Base-by-base conservation (phyloP, 805 yeast genomes). In the Metschnikowia lunata region DNA sequence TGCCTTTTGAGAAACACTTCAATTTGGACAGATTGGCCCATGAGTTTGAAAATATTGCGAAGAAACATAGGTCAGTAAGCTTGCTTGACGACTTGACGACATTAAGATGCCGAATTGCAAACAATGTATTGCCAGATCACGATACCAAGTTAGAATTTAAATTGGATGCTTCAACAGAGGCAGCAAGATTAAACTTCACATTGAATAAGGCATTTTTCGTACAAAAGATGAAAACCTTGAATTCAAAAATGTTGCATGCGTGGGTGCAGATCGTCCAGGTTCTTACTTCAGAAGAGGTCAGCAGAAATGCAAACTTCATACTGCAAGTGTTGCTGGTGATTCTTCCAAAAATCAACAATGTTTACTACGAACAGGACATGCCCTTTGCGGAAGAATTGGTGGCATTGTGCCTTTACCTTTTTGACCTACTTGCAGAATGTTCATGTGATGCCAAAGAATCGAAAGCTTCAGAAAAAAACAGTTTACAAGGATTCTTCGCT, bases 191-290 rank as follows among this genome's bases (percentile, higher is more conserved):
- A 28, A 55, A 62, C 26, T 64, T 61, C 6, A 71, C 72, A 42
- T 54, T 82, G 28, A 65, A 69, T 0, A 76, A 76, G 51, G 68
- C 71, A 23, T 55, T 78, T 11, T 64, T 78, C n/a, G 69, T 67
- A 34, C 68, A 70, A 36, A 69, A 71, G 33, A 74, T 80, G 52
- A 73, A 73, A 48, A 60, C 71, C 1, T 67, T 71, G 8, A 93
- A 85, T 48, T 65, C 84, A 37, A 65, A 74, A 11, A 79, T 83
- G 45, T 65, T 91, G 27, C 88, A 83, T 56, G 78, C 95, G 0
- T 91, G 98, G 98, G 82, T 83, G 18, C 83, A 82, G 52, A 62
- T 90, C 39, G 81, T 88, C 23, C 88, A 88, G 49, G 79, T 88
- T 4, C 64, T 88, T 36, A 80, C 87, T 5, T 71, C 80, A 5